A percentile compares a stretch with the other conserved stretches of the same genome.
phyloP scores from a whole-genome alignment of 2,329 filamentous ascomycete species.

The Rhytidhysteron rufulum region DNA sequence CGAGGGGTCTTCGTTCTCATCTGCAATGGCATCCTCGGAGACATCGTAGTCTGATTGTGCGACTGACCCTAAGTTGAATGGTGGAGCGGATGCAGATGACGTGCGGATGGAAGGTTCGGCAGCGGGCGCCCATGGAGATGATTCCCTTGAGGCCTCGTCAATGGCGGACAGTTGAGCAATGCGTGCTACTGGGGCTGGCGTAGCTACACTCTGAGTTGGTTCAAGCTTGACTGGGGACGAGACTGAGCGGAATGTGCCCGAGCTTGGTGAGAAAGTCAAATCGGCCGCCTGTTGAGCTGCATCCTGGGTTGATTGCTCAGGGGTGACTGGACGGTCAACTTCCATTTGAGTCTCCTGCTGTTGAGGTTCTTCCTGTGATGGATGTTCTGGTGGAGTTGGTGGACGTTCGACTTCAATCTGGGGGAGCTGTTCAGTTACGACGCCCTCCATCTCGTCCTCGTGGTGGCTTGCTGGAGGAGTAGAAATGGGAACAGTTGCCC shows the following conservation, averaged over 20 bases:
- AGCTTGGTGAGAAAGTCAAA: constrained; percentile 33
- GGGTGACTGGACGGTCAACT: constrained; percentile 17
- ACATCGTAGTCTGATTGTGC: constrained; percentile 12
- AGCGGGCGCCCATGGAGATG: constrained; percentile 22
- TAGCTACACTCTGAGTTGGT: constrained; percentile 12
- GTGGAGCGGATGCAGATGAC: constrained; percentile 10
- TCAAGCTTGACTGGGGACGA: constrained; percentile 25
- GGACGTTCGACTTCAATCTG: constrained; percentile 17
- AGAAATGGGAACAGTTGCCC: constrained; percentile 51
- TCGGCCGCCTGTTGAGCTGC: background rate
- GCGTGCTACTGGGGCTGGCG: constrained; percentile 11
- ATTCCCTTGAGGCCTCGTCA: constrained; percentile 15
- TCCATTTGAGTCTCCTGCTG: constrained; percentile 7
- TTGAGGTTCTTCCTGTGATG: background rate
- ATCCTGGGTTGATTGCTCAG: constrained; percentile 4
- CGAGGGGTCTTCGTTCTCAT: constrained; percentile 25
- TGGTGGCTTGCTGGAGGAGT: constrained; percentile 62
- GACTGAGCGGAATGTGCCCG: constrained; percentile 34
- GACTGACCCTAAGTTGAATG: constrained; percentile 6
- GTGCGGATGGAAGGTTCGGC: constrained; percentile 11
- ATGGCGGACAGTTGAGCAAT: constrained; percentile 11
- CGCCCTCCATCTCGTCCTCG: constrained; percentile 33
- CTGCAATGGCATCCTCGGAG: constrained; percentile 29
- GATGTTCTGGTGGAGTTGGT: constrained; percentile 15
- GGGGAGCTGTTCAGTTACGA: constrained; percentile 12